Percentiles rank a stretch among this genome's conserved stretches.
These are phyloP conservation scores for Amylostereum areolatum DNA, from an alignment of 1,284 basidiomycete species.

Conservation along the genomic window DNA sequence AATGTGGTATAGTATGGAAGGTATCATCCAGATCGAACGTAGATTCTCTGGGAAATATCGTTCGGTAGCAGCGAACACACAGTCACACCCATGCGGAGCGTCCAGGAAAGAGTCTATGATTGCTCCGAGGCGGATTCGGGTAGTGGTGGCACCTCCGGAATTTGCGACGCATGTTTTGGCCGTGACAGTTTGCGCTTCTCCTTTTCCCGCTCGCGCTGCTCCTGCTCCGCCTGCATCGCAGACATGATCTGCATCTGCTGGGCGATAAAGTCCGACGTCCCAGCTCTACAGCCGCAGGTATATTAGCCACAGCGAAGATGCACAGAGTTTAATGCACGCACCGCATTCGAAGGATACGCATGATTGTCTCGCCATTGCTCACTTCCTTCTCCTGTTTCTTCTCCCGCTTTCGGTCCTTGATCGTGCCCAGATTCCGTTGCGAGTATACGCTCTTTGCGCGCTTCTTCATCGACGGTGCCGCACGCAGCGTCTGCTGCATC, in stretches of 20 bases:
- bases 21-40: slow-evolving; percentile 7
- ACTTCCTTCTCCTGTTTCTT: slow-evolving; percentile 77
- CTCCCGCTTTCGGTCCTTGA: slow-evolving; percentile 90
- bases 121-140: slow-evolving; percentile 13
- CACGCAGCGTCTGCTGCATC: slow-evolving; percentile 79
- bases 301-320: too few species aligned
- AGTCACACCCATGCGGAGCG: too few species aligned
- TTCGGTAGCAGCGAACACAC: too few species aligned
- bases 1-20: slow-evolving; percentile 6
- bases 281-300: slow-evolving; percentile 40
- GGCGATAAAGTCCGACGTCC: slow-evolving; percentile 84
- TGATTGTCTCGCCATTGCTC: slow-evolving; percentile 81
- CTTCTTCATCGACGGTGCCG: slow-evolving; percentile 74
- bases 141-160: slow-evolving; percentile 17
- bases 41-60: too few species aligned
- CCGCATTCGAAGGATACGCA: slow-evolving; percentile 93
- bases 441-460: slow-evolving; percentile 88
- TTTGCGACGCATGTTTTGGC: slow-evolving; percentile 19
- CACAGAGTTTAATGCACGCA: slow-evolving; percentile 27
- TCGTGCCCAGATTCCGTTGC: slow-evolving; percentile 92
- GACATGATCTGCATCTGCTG: slow-evolving; percentile 80
- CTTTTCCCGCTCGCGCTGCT: slow-evolving; percentile 48
- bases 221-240: slow-evolving; percentile 71
- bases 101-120: not conserved
- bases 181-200: slow-evolving; percentile 45